A percentile compares a stretch with the other conserved stretches of the same genome.
Conservation (phyloP, 176 grass and related monocot species). For the Oryza meridionalis region DNA sequence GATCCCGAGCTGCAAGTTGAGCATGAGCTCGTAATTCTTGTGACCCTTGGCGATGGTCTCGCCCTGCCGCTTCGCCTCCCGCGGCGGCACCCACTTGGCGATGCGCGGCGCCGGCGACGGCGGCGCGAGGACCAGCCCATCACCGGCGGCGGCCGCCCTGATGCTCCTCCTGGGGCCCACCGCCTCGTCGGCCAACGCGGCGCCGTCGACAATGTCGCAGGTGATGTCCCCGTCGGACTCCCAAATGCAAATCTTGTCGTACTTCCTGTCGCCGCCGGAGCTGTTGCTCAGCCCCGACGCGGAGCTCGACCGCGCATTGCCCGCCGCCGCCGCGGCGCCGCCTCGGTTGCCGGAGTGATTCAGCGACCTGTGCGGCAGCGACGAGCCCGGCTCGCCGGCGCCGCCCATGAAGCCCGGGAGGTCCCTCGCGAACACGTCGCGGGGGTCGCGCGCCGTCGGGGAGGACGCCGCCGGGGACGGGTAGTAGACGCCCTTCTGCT, state of each 20-base stretch:
- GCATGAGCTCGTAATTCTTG: conserved; percentile 94
- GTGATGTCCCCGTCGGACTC: conserved; percentile 74
- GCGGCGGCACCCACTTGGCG: conserved; percentile 62
- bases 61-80: conserved; percentile 67
- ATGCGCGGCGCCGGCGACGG: conserved; percentile 39
- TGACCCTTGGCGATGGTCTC: conserved; percentile 85
- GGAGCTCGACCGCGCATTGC: conserved; percentile 50
- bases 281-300: conserved; percentile 54
- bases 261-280: conserved; percentile 60
- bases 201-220: conserved; percentile 69
- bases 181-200: conserved; percentile 31
- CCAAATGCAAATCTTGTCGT: conserved; percentile 77
- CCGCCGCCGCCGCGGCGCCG: background rate
- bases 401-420: conserved; percentile 49
- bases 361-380: conserved; percentile 44
- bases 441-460: conserved; percentile 72
- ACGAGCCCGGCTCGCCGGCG: conserved; percentile 15
- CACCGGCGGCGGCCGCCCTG: conserved; percentile 36
- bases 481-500: conserved; percentile 88
- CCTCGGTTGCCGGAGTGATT: conserved; percentile 33
- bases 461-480: conserved; percentile 66
- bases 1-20: conserved; percentile 97
- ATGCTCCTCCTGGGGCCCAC: conserved; percentile 27
- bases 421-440: conserved; percentile 71
- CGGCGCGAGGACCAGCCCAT: conserved; percentile 8